phyloP scores from a whole-genome alignment of 2,329 filamentous ascomycete species.

The Colletotrichum karsti region DNA sequence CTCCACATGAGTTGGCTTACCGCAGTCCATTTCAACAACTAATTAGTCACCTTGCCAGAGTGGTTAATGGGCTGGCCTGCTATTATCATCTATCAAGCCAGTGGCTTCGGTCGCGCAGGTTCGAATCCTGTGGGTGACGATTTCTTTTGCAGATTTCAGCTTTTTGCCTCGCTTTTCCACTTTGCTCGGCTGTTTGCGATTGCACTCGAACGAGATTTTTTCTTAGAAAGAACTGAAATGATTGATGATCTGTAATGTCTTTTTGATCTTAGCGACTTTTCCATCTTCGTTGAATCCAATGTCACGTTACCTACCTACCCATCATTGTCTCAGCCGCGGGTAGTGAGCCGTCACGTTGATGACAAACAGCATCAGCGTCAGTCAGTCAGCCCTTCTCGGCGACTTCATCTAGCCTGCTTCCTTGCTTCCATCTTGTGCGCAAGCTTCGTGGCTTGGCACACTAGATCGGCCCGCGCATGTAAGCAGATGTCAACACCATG shows the following conservation, averaged over 20 bases:
- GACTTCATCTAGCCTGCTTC: background rate
- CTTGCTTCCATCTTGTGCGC: background rate
- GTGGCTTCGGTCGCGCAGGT: constrained; percentile 30
- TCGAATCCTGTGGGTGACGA: constrained; percentile 29
- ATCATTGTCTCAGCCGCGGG: no score
- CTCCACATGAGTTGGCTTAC: background rate
- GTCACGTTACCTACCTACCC: no score
- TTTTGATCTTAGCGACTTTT: no score
- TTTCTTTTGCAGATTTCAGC: background rate
- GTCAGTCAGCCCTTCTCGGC: no score
- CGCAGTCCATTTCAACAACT: fast-evolving
- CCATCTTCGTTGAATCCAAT: no score
- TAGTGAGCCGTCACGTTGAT: no score
- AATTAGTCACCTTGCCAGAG: constrained; percentile 26
- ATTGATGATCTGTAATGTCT: no score
- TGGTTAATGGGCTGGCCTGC: constrained; percentile 30
- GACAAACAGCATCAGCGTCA: no score
- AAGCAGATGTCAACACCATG: constrained; percentile 5
- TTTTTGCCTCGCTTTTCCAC: background rate
- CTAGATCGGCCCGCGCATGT: background rate
- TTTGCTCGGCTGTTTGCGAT: no score
- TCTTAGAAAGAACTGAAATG: no score
- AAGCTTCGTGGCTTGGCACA: background rate
- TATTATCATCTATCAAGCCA: constrained; percentile 12
- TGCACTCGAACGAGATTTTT: no score